Base-by-base conservation (phyloP, 2,329 filamentous ascomycete species). In the Ophiostoma montium region DNA sequence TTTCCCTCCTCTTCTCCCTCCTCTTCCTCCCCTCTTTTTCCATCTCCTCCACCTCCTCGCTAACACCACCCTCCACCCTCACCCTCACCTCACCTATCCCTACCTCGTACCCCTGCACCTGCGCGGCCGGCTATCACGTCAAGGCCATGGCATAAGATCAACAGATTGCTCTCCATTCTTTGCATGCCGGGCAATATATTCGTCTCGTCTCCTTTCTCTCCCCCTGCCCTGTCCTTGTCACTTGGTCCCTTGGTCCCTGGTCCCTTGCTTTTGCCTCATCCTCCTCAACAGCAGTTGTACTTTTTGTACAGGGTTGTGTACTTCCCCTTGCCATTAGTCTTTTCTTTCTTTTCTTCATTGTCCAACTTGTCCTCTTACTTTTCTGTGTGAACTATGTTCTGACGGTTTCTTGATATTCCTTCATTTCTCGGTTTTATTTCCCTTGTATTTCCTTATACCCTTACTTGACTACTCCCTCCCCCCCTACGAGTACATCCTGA, bases 61-160 rank as follows among this genome's bases (percentile, higher is more conserved):
- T 32, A 21, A 23, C 16, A n/a, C 23, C 33, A 8, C 30, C 44
- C 31, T 33, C 45, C 38, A 19, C 12, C 47, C 27, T 19, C 30
- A 23, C 15, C 0, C 2, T 13, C 13, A 13, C 6, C 4, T 8
- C n/a, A 8, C 35, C 15, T 13, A 36, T 10, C 11, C 32, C 2
- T 35, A 21, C 38, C 31, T 43, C 45, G 32, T 47, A n/a, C 7
- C 35, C 27, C 32, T 10, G 48, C 50, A 47, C 46, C 49, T 53
- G 45, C 41, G 35, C 48, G 19, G 19, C 21, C 23, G 30, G 16
- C 27, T 21, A 30, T 27, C 13, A 30, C 32, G 43, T 31, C 61
- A 62, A 60, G 61, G 39, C 65, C 66, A 70, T 70, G 68, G 70
- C 71, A 74, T 75, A 74, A 75, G 69, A 74, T 72, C 67, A 64